Conservation (phyloP, 192 early-diverging fungal species). For the Coemansia sp. region DNA sequence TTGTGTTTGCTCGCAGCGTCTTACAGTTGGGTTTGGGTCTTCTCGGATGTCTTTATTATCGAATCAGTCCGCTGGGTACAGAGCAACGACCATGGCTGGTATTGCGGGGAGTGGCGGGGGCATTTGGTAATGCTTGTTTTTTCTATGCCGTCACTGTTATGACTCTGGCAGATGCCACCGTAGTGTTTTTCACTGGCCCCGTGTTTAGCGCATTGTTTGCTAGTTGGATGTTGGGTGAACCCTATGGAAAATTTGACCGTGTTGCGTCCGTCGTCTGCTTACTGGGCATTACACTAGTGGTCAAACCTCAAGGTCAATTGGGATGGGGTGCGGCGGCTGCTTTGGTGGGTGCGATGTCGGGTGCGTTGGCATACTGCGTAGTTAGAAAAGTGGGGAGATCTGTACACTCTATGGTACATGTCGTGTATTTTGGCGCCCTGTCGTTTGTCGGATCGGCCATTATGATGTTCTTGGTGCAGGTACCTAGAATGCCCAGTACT, state of each 20-base stretch:
- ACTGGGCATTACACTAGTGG: conserved; percentile 66
- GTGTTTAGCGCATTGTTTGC: conserved; percentile 78
- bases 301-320: conserved; percentile 54
- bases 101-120: conserved; percentile 66
- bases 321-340: conserved; percentile 53
- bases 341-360: conserved; percentile 63
- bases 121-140: conserved; percentile 68
- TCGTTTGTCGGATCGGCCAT: conserved; percentile 58
- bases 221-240: conserved; percentile 62
- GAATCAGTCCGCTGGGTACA: conserved; percentile 60
- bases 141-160: conserved; percentile 72
- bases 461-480: conserved; percentile 43
- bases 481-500: conserved; percentile 36
- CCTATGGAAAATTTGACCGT: conserved; percentile 63
- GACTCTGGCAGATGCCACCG: conserved; percentile 75
- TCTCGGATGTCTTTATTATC: conserved; percentile 56
- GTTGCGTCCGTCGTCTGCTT: conserved; percentile 61
- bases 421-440: conserved; percentile 74
- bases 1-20: conserved; percentile 73
- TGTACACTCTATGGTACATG: conserved; percentile 78
- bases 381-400: conserved; percentile 73
- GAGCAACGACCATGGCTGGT: conserved; percentile 62
- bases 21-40: conserved; percentile 66
- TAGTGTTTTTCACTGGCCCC: conserved; percentile 77
- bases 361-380: conserved; percentile 67